Evolutionary conservation across 2,329 filamentous ascomycete genomes (phyloP), one percentile per base, ranked within the genome.

Genomic region (Sporothrix dimorphospora): DNA sequence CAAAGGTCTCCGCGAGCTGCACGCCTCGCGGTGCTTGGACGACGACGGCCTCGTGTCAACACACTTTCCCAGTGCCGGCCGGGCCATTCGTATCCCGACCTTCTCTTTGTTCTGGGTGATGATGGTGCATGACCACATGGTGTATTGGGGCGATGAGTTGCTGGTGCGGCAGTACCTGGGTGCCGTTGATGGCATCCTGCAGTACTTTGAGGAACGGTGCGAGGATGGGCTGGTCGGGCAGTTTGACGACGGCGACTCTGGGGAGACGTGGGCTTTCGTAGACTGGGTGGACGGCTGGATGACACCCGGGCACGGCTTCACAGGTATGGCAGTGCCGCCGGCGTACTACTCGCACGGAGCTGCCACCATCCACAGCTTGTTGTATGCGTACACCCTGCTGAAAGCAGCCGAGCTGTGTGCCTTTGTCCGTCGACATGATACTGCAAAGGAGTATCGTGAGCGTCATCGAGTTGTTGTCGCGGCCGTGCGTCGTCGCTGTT

Each of bases 41-140:
- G 53, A 55, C 9, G 53, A 55, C 24, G 24, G 53, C 3, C 53
- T 55, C 1, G 53, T 55, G 24, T 55, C 53, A 4, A 55, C 53
- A 11, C 11, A 55, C 9, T 55, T 55, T 7, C 53, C 53, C 11
- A 34, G 53, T 14, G 53, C 53, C 11, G 53, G 53, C 24, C 24
- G 53, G 53, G 53, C 53, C 53, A 30, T 55, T 4, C 24, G 53
- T 3, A 55, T 55, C 24, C 53, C 53, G 12, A 74, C 75, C 8
- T 82, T 81, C 72, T 79, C 80, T 1, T 76, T 82, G 0, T 81
- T 78, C 75, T 82, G 80, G 80, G 75, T 81, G 16, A 74, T 78
- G 12, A 77, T 78, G 71, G 75, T 82, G 0, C 76, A 75, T 57
- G 81, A 82, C 72, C 81, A 82, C 71, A 76, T 78, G 65, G 70